Evolutionary conservation across 495 filamentous ascomycete species (phyloP).

Genomic region (Aspergillus nanangensis): DNA sequence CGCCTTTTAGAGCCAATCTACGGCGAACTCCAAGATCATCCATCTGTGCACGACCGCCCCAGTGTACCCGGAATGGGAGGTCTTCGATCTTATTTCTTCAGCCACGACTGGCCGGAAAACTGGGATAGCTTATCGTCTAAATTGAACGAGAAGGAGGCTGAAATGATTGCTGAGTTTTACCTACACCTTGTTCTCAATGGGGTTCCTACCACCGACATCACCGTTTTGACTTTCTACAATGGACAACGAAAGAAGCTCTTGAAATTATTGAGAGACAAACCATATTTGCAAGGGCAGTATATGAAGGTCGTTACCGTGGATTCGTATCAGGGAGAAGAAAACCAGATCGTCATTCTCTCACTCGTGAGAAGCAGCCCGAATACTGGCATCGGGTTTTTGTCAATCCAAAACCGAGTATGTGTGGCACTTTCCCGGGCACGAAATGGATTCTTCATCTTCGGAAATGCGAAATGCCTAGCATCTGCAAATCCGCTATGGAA

Average conservation of each 20-base stretch:
- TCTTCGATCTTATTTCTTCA: slow-evolving; percentile 64
- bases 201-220: slow-evolving; percentile 56
- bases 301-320: slow-evolving; percentile 83
- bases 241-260: slow-evolving; percentile 71
- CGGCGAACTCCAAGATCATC: slow-evolving; percentile 61
- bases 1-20: slow-evolving; percentile 64
- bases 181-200: slow-evolving; percentile 70
- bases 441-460: slow-evolving; percentile 83
- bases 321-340: slow-evolving; percentile 93
- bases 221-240: slow-evolving; percentile 87
- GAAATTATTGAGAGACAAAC: slow-evolving; percentile 43
- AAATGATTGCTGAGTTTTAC: slow-evolving; percentile 72
- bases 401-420: slow-evolving; percentile 73
- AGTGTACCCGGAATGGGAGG: slow-evolving; percentile 77
- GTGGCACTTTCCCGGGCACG: slow-evolving; percentile 88
- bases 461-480: slow-evolving; percentile 58
- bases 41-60: slow-evolving; percentile 54
- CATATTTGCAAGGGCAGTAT: slow-evolving; percentile 39
- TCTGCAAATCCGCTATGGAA: slow-evolving; percentile 29
- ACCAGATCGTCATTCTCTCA: slow-evolving; percentile 79
- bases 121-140: slow-evolving; percentile 63
- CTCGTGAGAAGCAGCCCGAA: slow-evolving; percentile 73
- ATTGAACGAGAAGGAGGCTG: slow-evolving; percentile 68
- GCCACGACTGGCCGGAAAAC: slow-evolving; percentile 64
- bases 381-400: slow-evolving; percentile 63